phyloP scores from a whole-genome alignment of 768 basidiomycete species.

The Serendipita indica region DNA sequence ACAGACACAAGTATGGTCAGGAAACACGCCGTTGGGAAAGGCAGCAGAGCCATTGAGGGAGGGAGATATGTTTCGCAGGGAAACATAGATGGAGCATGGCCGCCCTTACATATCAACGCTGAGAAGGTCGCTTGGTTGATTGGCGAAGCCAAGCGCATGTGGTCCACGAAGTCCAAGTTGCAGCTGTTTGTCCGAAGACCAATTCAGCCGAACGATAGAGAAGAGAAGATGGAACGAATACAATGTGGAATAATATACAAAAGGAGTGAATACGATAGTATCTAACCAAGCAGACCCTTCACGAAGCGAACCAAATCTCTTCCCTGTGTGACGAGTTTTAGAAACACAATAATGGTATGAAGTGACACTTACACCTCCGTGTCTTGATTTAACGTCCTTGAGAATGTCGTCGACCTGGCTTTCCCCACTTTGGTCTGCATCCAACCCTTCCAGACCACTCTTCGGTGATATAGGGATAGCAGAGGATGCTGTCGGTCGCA shows the following conservation, averaged over 20 bases:
- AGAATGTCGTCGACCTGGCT: constrained; percentile 56
- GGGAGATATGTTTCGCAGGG: not conserved
- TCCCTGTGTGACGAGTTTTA: constrained; percentile 31
- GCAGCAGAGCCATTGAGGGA: not conserved
- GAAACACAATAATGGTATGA: constrained; percentile 5
- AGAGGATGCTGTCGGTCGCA: too few species aligned
- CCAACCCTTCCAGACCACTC: constrained; percentile 25
- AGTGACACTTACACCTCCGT: constrained; percentile 38
- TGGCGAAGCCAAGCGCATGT: constrained; percentile 1
- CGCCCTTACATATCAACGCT: constrained; percentile 7
- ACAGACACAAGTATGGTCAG: not conserved
- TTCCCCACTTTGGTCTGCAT: constrained; percentile 19
- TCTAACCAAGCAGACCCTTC: constrained; percentile 44
- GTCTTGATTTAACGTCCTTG: constrained; percentile 49
- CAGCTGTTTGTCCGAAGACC: not conserved
- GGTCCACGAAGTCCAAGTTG: not conserved
- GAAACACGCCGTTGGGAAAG: not conserved
- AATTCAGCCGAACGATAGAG: not conserved
- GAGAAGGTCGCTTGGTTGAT: constrained; percentile 5
- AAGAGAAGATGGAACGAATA: not conserved
- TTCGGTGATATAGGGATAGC: constrained; percentile 36
- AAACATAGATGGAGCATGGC: not conserved
- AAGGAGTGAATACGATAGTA: not conserved
- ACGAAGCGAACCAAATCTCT: constrained; percentile 61
- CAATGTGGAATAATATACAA: not conserved